Conservation (phyloP, 495 filamentous ascomycete species). For the Aspergillus ostianus region DNA sequence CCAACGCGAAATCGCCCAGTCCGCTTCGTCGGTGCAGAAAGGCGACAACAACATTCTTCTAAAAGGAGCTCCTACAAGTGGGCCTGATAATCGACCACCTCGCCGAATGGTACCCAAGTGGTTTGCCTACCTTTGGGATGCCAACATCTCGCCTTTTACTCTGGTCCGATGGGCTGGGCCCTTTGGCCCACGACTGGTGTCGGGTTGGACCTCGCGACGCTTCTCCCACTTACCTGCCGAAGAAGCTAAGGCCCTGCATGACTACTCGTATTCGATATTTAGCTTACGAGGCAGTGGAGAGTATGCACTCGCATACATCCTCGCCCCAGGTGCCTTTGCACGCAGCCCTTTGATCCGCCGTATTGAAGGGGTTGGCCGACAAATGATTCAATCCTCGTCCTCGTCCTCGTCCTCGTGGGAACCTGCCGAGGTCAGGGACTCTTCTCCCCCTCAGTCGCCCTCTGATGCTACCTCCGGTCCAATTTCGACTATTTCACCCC, state of each 20-base stretch:
- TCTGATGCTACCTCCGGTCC: conserved; percentile 6
- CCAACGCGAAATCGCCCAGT: conserved; percentile 52
- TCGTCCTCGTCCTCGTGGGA: conserved; percentile 14
- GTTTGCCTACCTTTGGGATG: conserved; percentile 92
- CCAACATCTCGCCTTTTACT: conserved; percentile 93
- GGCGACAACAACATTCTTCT: conserved; percentile 60
- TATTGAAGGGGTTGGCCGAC: conserved; percentile 81
- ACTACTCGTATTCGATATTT: conserved; percentile 95
- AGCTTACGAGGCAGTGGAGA: conserved; percentile 88
- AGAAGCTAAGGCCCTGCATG: conserved; percentile 81
- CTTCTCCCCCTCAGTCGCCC: conserved; percentile 6
- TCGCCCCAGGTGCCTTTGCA: conserved; percentile 91
- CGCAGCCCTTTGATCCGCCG: conserved; percentile 82
- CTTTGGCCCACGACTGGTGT: conserved; percentile 84
- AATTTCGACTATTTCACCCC: conserved; percentile 7
- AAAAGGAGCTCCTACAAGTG: conserved; percentile 46
- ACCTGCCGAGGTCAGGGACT: conserved; percentile 12
- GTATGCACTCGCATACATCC: conserved; percentile 87
- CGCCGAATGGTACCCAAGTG: conserved; percentile 72
- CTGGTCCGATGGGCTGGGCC: conserved; percentile 89
- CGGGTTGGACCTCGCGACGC: conserved; percentile 89
- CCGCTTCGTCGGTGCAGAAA: conserved; percentile 29
- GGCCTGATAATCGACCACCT: conserved; percentile 40
- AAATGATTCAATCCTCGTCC: conserved; percentile 41
- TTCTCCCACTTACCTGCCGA: conserved; percentile 83